Base-by-base conservation (phyloP, 1,284 basidiomycete species). In the Cryptococcus sp. region DNA sequence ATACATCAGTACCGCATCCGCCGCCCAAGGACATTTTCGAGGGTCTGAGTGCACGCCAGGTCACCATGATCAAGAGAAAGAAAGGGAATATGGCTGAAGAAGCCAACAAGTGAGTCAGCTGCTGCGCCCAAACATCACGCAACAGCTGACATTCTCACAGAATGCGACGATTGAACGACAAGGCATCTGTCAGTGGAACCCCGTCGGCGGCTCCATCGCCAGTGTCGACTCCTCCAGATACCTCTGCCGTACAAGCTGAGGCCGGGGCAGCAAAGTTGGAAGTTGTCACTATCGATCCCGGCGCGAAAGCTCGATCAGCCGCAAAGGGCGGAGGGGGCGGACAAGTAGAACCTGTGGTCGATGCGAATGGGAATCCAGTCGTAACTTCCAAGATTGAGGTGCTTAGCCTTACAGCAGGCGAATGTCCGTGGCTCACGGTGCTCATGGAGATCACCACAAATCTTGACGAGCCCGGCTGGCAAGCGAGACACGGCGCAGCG, bases 401-500 rank as follows among this genome's bases (percentile, higher is more conserved):
- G 1, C 55, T 73, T 3, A 58, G 46, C 1, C 52, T 75, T 15
- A 46, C 55, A 88, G 57, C 82, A 16, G 92, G 90, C 1, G 82
- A 83, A 53, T 97, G 92, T 88, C 86, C 94, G 0, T 99, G 95
- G 90, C 86, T 88, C 53, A 88, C 90, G 10, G 83, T 97, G 7
- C 85, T 89, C 8, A 86, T 88, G 64, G 83, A 94, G 4, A 82
- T 99, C 7, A 87, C 90, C 66, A 86, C 92, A 1, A 90, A 93
- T 66, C 80, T 99, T 15, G 90, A 94, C 65, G 91, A 78, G 67
- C 84, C 89, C 0, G 84, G 86, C 7, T 99, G 96, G 96, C 93
- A 99, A 77, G 86, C 89, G 6, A 84, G 96, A 50, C 96, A 99
- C 71, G 96, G 96, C 47, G 90, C 94, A 6, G 91, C 93, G 0